Conservation (phyloP, 2,329 filamentous ascomycete species). For the Epicoccum nigrum region DNA sequence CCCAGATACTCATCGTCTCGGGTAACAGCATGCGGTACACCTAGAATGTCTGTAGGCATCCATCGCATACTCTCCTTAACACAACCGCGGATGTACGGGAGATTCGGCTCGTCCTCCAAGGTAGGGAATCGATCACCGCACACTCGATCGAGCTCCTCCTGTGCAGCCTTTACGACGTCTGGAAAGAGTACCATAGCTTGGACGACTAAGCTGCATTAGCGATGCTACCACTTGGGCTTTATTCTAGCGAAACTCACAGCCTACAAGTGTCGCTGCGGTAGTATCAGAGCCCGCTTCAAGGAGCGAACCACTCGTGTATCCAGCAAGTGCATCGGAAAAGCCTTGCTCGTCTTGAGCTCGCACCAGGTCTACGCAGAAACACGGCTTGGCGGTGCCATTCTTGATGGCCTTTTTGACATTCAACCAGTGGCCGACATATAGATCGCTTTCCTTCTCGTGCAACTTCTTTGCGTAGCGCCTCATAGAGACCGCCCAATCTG, state of each 20-base stretch:
- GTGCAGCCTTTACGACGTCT: constrained; percentile 25
- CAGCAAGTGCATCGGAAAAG: constrained; percentile 31
- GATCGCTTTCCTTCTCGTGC: constrained; percentile 52
- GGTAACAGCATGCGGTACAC: constrained; percentile 33
- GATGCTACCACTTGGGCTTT: background rate
- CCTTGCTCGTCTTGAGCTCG: constrained; percentile 25
- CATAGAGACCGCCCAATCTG: constrained; percentile 38
- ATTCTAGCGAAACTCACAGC: constrained; percentile 16
- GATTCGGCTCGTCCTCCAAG: constrained; percentile 27
- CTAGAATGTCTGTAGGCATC: constrained; percentile 36
- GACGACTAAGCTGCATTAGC: constrained; percentile 22
- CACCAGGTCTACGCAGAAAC: constrained; percentile 33
- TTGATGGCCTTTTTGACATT: constrained; percentile 23
- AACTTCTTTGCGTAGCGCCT: constrained; percentile 50
- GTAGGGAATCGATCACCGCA: constrained; percentile 41
- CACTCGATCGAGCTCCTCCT: constrained; percentile 38
- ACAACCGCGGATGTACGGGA: constrained; percentile 36
- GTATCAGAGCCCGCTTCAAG: constrained; percentile 43
- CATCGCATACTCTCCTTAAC: constrained; percentile 41
- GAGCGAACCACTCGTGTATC: constrained; percentile 32
- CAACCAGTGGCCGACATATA: constrained; percentile 34
- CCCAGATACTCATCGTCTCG: constrained; percentile 41
- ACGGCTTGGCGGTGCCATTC: constrained; percentile 21
- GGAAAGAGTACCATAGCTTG: constrained; percentile 37
- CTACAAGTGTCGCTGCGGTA: constrained; percentile 28